Conservation (phyloP, 192 early-diverging fungal species). For the Chytriomyces hyalinus region DNA sequence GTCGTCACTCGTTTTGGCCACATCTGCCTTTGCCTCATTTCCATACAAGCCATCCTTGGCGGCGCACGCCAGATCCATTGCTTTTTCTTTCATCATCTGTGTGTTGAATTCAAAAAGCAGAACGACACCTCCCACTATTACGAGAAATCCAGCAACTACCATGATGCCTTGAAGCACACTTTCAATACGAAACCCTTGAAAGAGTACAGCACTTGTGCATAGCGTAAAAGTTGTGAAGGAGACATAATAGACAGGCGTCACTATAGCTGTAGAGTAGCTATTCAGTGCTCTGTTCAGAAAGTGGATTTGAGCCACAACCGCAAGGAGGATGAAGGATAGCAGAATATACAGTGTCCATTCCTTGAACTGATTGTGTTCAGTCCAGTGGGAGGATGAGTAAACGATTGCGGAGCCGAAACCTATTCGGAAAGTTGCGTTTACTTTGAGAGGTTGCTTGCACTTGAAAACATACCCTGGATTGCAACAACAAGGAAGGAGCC, state of each 20-base stretch:
- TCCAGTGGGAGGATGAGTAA: conserved; percentile 51
- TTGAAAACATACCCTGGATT: conserved; percentile 56
- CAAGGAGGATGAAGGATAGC: conserved; percentile 56
- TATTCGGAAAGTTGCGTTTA: not conserved
- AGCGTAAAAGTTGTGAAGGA: conserved; percentile 69
- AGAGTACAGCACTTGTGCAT: conserved; percentile 65
- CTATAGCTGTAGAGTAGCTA: conserved; percentile 68
- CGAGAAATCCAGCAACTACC: conserved; percentile 44
- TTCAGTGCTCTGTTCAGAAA: conserved; percentile 74
- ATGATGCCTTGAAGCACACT: conserved; percentile 20
- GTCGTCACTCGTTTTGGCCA: not conserved
- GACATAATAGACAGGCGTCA: conserved; percentile 75
- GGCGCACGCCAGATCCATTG: not conserved
- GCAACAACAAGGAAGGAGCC: conserved; percentile 67
- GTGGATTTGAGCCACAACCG: conserved; percentile 61
- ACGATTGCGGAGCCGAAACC: conserved; percentile 67
- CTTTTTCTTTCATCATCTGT: conserved; percentile 1
- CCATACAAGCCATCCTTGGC: not conserved
- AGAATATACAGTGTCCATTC: conserved; percentile 68
- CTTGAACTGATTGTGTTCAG: conserved; percentile 62
- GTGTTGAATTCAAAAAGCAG: conserved; percentile 56
- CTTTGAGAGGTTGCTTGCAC: not conserved
- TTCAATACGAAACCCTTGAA: conserved; percentile 58
- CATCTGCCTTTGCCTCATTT: not conserved
- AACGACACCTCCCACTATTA: conserved; percentile 54